Evolutionary conservation across 495 filamentous ascomycete genomes (phyloP), one percentile per base, ranked within the genome.

Genomic region (Lophiostoma macrostomum): DNA sequence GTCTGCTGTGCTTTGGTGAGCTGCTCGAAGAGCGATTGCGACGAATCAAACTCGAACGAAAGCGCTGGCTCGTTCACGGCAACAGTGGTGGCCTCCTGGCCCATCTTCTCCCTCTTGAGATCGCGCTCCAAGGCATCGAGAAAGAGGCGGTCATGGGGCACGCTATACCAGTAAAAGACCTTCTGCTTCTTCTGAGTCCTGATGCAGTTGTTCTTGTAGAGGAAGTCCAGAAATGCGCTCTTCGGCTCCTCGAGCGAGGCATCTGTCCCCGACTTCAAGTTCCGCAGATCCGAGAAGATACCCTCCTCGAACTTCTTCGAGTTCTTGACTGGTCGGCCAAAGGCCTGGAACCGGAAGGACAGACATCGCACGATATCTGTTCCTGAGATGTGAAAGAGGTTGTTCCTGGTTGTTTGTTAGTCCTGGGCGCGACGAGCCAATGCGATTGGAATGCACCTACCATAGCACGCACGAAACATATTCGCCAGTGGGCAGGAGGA

Each of bases 191-290:
- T 98, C 72, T 98, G 93, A 22, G 93, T 98, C 58, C 93, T 82
- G 63, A 98, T 98, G 80, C 93, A 98, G 72, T 98, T 98, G 78
- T 98, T 97, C 80, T 98, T 98, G 78, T 97, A 98, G 41, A 98
- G 78, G 73, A 97, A 98, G 69, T 98, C 93, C 42, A 98, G 80
- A 74, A 98, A 98, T 1, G 88, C 82, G 74, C 91, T 96, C 78
- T 98, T 98, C 29, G 93, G 93, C 71, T 98, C 93, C 73, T 98
- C 93, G 30, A 98, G 84, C 20, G 91, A 95, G n/a, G 93, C 93
- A 78, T 98, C 93, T 65, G 90, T 96, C 43, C 93, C 93, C 49
- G 93, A 91, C 73, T 98, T 98, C 54, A 98, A 78, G 67, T 98
- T 98, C 68, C 93, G 88, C 70, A 98, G 76, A 68, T 98, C 93